Evolutionary conservation across 805 yeast species (phyloP), one percentile per base, ranked within the genome.

Genomic region (Teunomyces pallodes): DNA sequence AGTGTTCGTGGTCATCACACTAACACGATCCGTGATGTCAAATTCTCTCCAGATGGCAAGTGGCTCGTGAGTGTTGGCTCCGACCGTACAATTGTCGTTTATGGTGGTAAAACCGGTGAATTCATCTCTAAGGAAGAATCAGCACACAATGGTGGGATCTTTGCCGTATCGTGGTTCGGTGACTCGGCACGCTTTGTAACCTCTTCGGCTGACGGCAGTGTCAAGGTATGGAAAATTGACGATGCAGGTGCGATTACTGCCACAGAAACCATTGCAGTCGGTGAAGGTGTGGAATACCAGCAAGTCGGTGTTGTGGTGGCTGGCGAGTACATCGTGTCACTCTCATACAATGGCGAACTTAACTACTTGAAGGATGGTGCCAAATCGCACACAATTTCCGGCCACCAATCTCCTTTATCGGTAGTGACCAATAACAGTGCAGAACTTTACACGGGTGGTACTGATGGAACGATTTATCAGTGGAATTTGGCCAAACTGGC

Each of bases 71-170:
- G 90, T 57, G 96, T 86, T 3, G 96, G 97, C 17, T 81, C 92
- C 28, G 98, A 94, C 66, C 80, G 95, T 54, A 69, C 75, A 43
- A 80, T 89, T 48, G 86, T 79, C 30, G 64, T 91, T 7, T 94
- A 89, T 65, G 96, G 92, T 53, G 97, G 97, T 17, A 83, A 84
- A 55, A 80, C 87, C 5, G 97, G 97, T 35, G 96, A 87, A 45
- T 80, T 77, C 54, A 46, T 84, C 13, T 75, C 76, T 46, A 79
- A 76, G 56, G 62, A 83, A 26, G 71, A 64, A 33, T 67, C 67
- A 42, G 80, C 79, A 4, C 92, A 92, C 57, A 76, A 79, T 6
- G 96, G 95, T 42, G 91, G 97, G 42, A 79, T 91, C n/a, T 87
- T 84, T 58, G 84, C 86, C 0, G 69, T 91, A 3, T 76, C 85